Percentiles rank a stretch among this genome's conserved stretches.
Conservation (phyloP, 2,329 filamentous ascomycete genomes). For the Zymoseptoria pseudotritici region DNA sequence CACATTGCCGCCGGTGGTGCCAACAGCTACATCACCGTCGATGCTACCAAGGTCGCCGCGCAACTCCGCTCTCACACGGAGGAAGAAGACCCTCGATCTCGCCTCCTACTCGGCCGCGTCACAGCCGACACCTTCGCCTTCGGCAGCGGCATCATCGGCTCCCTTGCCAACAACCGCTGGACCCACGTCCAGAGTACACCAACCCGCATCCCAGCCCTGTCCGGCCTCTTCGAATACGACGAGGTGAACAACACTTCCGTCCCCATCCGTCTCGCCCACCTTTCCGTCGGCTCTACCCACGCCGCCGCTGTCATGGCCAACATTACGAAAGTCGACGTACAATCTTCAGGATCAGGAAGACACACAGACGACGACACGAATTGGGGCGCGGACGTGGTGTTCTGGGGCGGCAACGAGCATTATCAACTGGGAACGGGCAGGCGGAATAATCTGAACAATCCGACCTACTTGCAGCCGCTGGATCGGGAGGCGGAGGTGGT, state of each 20-base stretch:
- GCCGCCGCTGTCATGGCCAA: constrained; percentile 78
- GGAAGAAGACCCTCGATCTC: constrained; percentile 22
- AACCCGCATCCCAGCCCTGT: constrained; percentile 74
- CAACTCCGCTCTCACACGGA: constrained; percentile 19
- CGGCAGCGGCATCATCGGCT: constrained; percentile 77
- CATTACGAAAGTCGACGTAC: constrained; percentile 44
- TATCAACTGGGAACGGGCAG: constrained; percentile 91
- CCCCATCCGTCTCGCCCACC: constrained; percentile 67
- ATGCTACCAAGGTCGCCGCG: constrained; percentile 57
- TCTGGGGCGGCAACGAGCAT: constrained; percentile 92
- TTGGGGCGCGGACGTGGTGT: constrained; percentile 81
- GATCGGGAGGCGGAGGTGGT: constrained; percentile 57
- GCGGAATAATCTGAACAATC: constrained; percentile 68
- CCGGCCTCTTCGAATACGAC: constrained; percentile 79
- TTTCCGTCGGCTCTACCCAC: constrained; percentile 75
- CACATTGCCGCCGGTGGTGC: constrained; percentile 75
- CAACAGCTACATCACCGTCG: constrained; percentile 82
- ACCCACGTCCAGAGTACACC: constrained; percentile 74
- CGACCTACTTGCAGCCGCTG: constrained; percentile 70
- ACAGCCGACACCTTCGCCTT: constrained; percentile 79
- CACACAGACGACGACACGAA: constrained; percentile 61
- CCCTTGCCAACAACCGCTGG: constrained; percentile 79
- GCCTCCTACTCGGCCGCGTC: constrained; percentile 45
- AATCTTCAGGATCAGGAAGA: background rate
- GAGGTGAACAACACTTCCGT: constrained; percentile 59